phyloP scores from a whole-genome alignment of 331 rosid species.

The Quercus phellos region DNA sequence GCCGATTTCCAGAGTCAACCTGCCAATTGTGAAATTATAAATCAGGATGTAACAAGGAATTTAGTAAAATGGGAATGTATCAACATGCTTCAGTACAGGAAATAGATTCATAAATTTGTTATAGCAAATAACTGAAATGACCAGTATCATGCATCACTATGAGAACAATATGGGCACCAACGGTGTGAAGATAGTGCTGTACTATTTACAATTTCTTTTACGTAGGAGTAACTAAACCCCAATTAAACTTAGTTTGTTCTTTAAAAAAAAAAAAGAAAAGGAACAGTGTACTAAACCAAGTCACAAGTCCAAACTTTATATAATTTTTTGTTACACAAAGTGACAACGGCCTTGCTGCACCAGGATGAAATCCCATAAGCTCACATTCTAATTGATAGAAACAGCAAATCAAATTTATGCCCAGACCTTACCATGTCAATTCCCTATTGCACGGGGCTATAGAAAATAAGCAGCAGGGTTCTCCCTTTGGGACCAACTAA shows the following conservation, averaged over 20 bases:
- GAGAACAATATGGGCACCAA: neutral
- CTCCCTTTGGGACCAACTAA: no score
- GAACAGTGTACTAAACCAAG: neutral
- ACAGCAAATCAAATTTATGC: neutral
- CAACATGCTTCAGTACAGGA: neutral
- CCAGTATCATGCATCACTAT: neutral
- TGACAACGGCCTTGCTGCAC: neutral
- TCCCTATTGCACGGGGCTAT: neutral
- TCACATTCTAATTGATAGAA: neutral
- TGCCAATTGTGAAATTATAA: slow-evolving; percentile 31
- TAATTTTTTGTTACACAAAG: neutral
- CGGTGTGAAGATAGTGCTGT: neutral
- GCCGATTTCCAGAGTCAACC: slow-evolving; percentile 69
- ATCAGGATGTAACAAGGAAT: neutral
- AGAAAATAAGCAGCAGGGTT: no score
- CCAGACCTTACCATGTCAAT: neutral
- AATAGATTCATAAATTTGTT: neutral
- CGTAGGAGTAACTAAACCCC: neutral
- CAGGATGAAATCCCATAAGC: neutral
- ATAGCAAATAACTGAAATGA: neutral
- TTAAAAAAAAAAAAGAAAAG: neutral
- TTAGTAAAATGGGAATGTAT: neutral
- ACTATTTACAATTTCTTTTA: neutral
- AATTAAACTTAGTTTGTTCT: neutral
- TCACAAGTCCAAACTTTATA: neutral